Evolutionary conservation across 1,284 basidiomycete genomes (phyloP).

Genomic region (Cryptococcus sp.): DNA sequence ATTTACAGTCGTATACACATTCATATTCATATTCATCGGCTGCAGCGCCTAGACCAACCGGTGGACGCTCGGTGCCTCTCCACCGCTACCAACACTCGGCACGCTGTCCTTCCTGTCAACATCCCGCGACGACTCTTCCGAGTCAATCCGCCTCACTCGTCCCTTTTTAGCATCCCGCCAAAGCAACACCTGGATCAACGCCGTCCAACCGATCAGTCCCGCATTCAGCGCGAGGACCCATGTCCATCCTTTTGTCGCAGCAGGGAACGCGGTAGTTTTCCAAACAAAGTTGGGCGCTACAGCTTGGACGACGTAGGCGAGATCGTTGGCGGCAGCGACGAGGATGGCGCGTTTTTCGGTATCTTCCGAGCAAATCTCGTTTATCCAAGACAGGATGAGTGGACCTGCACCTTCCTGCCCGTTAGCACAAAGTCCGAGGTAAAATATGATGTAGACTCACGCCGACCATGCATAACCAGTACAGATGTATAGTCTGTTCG

Average conservation of each 20-base stretch:
- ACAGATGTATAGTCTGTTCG: constrained; percentile 21
- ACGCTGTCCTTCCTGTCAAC: background rate
- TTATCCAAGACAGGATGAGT: constrained; percentile 30
- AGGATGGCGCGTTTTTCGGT: constrained; percentile 34
- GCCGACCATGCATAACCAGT: constrained; percentile 21
- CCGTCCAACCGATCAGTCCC: constrained; percentile 11
- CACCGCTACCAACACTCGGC: too few relatives aligned
- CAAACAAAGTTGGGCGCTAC: constrained; percentile 38
- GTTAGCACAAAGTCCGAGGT: background rate
- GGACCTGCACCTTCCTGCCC: constrained; percentile 13
- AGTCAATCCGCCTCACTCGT: background rate
- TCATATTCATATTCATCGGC: too few relatives aligned
- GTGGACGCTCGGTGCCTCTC: too few relatives aligned
- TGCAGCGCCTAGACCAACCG: too few relatives aligned
- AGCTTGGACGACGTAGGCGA: constrained; percentile 40
- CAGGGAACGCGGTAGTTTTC: constrained; percentile 36
- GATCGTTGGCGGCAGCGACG: constrained; percentile 33
- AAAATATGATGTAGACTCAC: background rate
- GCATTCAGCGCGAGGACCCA: constrained; percentile 21
- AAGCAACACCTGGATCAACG: background rate
- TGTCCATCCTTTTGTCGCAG: constrained; percentile 26
- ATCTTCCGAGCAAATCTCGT: constrained; percentile 30
- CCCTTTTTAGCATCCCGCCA: background rate
- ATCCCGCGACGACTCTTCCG: background rate
- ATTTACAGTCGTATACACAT: too few relatives aligned